These are phyloP conservation scores for Coniosporium tulheliwenetii DNA, from an alignment of 2,329 filamentous ascomycete species.

Conservation along the genomic window DNA sequence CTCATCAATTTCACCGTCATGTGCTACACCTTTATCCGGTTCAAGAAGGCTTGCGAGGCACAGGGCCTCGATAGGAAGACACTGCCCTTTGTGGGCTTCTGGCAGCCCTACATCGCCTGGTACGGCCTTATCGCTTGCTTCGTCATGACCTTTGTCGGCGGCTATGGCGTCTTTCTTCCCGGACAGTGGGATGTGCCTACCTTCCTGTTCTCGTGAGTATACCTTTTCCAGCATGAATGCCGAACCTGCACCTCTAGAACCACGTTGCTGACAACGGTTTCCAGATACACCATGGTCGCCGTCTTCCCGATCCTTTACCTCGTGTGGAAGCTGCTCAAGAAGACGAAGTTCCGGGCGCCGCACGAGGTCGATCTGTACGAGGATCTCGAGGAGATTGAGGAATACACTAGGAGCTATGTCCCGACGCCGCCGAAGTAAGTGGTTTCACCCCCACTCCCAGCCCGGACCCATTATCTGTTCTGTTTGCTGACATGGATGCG, in stretches of 20 bases:
- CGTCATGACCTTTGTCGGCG: slow-evolving; percentile 59
- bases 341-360: slow-evolving; percentile 40
- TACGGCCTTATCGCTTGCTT: slow-evolving; percentile 47
- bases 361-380: slow-evolving; percentile 47
- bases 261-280: background rate
- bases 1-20: slow-evolving; percentile 59
- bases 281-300: slow-evolving; percentile 53
- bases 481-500: too few relatives aligned
- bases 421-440: slow-evolving; percentile 14
- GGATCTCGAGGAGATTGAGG: slow-evolving; percentile 50
- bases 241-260: background rate
- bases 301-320: slow-evolving; percentile 54
- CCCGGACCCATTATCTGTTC: too few relatives aligned
- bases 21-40: slow-evolving; percentile 56
- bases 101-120: slow-evolving; percentile 59
- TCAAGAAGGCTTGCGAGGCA: slow-evolving; percentile 50
- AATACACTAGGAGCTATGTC: slow-evolving; percentile 48
- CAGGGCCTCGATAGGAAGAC: slow-evolving; percentile 53
- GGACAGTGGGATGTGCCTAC: slow-evolving; percentile 50
- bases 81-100: slow-evolving; percentile 53
- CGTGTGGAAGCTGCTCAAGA: slow-evolving; percentile 56
- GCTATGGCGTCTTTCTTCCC: slow-evolving; percentile 61
- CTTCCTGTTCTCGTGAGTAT: slow-evolving; percentile 51
- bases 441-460: background rate
- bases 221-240: slow-evolving; percentile 10